A percentile compares a stretch with the other conserved stretches of the same genome.
Conservation (phyloP, 2,329 filamentous ascomycete genomes). For the Ustulina deusta region DNA sequence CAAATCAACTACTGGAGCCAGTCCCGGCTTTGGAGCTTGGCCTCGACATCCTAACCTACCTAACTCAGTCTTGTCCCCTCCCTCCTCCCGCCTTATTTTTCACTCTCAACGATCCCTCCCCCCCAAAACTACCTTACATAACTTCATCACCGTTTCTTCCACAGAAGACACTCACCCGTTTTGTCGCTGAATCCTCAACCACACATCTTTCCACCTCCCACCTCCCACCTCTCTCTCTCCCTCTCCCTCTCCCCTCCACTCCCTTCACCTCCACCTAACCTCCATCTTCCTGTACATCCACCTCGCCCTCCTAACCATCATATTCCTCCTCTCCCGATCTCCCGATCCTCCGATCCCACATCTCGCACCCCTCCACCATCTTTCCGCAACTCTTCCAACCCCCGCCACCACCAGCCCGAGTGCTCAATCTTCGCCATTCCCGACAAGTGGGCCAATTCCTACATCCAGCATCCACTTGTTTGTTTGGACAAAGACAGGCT, state of each 20-base stretch:
- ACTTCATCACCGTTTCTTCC: conserved; percentile 40
- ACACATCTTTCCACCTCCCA: conserved; percentile 33
- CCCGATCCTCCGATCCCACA: conserved; percentile 27
- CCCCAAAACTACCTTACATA: conserved; percentile 37
- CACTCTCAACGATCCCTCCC: conserved; percentile 30
- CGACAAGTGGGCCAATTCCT: conserved; percentile 33
- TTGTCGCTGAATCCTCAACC: conserved; percentile 37
- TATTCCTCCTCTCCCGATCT: conserved; percentile 29
- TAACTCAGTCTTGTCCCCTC: conserved; percentile 31
- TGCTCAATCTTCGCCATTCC: conserved; percentile 28
- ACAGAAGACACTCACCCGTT: conserved; percentile 33
- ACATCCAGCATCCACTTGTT: conserved; percentile 29
- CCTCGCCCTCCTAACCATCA: conserved; percentile 28
- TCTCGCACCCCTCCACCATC: conserved; percentile 30
- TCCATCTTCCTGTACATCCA: conserved; percentile 28
- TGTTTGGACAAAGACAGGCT: conserved; percentile 25
- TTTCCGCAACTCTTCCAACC: conserved; percentile 27
- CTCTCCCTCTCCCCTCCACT: conserved; percentile 22
- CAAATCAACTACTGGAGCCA: conserved; percentile 39
- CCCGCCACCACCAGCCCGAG: conserved; percentile 27
- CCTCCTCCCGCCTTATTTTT: conserved; percentile 38
- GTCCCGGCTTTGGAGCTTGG: conserved; percentile 39
- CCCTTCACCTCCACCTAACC: conserved; percentile 24
- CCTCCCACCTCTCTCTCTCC: conserved; percentile 34
- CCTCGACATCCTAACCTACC: conserved; percentile 19